A percentile compares a stretch with the other conserved stretches of the same genome.
Conservation (phyloP, 495 filamentous ascomycete genomes). For the Tuber microsphaerosporum region DNA sequence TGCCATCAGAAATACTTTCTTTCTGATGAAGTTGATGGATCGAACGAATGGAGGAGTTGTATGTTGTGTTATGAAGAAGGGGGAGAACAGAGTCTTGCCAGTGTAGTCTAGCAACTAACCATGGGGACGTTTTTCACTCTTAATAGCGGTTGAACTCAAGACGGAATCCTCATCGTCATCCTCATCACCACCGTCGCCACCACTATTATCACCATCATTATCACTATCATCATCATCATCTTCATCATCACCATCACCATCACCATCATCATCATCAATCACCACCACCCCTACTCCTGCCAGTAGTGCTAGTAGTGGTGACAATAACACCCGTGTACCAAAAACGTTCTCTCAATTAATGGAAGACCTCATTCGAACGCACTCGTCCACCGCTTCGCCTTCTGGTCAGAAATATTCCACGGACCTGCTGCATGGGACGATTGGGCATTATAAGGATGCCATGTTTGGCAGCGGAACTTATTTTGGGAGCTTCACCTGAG, state of each 20-base stretch:
- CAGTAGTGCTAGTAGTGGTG: not conserved
- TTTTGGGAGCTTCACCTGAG: not conserved
- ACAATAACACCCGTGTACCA: conserved; percentile 18
- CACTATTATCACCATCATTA: not conserved
- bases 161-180: not conserved
- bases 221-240: conserved; percentile 1
- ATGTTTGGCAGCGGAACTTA: not conserved
- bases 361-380: conserved; percentile 28
- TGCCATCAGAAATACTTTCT: not conserved
- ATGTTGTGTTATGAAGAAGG: not conserved
- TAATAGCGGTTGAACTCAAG: not conserved
- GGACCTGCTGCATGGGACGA: not conserved
- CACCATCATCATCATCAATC: conserved; percentile 4
- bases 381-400: conserved; percentile 33
- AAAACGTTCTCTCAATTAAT: conserved; percentile 23
- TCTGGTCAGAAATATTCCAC: conserved; percentile 16
- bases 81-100: not conserved
- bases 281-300: conserved; percentile 8
- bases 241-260: conserved; percentile 4
- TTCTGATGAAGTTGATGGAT: not conserved
- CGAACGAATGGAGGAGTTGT: not conserved
- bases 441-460: not conserved
- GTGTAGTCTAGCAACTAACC: not conserved
- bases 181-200: not conserved
- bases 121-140: not conserved